Evolutionary conservation across 768 basidiomycete species (phyloP).

Genomic region (Podaxis sp.): DNA sequence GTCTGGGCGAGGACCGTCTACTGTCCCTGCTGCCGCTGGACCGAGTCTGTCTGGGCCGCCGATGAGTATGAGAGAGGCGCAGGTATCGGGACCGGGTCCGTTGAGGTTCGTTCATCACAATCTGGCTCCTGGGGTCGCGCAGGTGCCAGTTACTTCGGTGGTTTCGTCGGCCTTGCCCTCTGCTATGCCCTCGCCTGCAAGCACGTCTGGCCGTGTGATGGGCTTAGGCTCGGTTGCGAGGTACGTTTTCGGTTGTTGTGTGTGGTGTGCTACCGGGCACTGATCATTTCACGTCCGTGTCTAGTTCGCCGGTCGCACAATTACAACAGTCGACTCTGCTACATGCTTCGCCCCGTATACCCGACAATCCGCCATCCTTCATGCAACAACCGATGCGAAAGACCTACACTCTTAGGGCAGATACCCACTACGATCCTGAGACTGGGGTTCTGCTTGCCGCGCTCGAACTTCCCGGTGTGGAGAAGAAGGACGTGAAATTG

Average conservation of each 20-base stretch:
- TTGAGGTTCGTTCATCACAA: constrained; percentile 10
- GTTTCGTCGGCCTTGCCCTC: constrained; percentile 1
- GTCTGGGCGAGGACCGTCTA: constrained; percentile 5
- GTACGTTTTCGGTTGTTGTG: constrained; percentile 6
- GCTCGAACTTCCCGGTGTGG: constrained; percentile 69
- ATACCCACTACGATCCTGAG: constrained; percentile 52
- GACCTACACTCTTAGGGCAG: constrained; percentile 48
- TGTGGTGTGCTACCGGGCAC: background rate
- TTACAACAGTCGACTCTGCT: constrained; percentile 8
- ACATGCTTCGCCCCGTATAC: constrained; percentile 12
- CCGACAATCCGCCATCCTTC: constrained; percentile 14
- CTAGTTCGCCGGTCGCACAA: constrained; percentile 19
- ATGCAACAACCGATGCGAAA: constrained; percentile 15
- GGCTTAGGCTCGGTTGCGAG: constrained; percentile 6
- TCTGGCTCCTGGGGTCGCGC: background rate
- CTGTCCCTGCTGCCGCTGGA: constrained; percentile 9
- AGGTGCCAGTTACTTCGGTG: background rate
- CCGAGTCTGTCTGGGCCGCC: background rate
- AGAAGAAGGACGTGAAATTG: constrained; percentile 51
- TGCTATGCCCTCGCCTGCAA: constrained; percentile 6
- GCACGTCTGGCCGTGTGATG: background rate
- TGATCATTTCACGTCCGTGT: constrained; percentile 3
- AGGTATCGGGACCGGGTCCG: background rate
- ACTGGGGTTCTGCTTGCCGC: constrained; percentile 50
- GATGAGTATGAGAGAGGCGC: constrained; percentile 2